These are phyloP conservation scores for Lolium rigidum DNA, from an alignment of 176 grass and related monocot species.

Conservation along the genomic window DNA sequence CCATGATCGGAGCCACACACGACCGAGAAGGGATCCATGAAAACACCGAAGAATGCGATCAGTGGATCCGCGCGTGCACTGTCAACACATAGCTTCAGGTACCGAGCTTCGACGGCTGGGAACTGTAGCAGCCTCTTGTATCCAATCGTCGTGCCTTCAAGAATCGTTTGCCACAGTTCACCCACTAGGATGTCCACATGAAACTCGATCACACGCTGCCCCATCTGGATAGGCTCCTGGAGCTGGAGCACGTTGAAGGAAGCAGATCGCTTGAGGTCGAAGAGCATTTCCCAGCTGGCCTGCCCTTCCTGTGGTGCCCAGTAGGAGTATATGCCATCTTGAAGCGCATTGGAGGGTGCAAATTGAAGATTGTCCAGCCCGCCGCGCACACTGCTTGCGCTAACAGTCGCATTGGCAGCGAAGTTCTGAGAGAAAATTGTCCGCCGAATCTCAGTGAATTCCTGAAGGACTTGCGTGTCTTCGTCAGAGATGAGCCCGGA, in stretches of 20 bases:
- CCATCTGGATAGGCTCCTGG: slow-evolving; percentile 96
- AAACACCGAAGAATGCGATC: slow-evolving; percentile 76
- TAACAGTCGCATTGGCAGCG: slow-evolving; percentile 63
- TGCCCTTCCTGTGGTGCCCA: slow-evolving; percentile 76
- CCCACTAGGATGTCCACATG: slow-evolving; percentile 61
- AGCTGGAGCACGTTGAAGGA: slow-evolving; percentile 84
- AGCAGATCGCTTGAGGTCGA: slow-evolving; percentile 53
- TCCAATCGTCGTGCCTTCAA: slow-evolving; percentile 73
- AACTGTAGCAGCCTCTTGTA: slow-evolving; percentile 87
- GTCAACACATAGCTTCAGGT: slow-evolving; percentile 62
- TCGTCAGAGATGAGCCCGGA: slow-evolving; percentile 77
- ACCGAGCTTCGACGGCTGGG: slow-evolving; percentile 44
- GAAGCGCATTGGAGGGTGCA: slow-evolving; percentile 66
- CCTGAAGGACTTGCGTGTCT: slow-evolving; percentile 72
- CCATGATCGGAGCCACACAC: slow-evolving; percentile 40
- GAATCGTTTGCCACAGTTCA: slow-evolving; percentile 62
- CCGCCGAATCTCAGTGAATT: slow-evolving; percentile 70
- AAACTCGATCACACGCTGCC: slow-evolving; percentile 82
- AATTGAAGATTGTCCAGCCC: slow-evolving; percentile 56
- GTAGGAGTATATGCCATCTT: slow-evolving; percentile 68
- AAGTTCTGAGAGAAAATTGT: slow-evolving; percentile 78
- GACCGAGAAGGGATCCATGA: slow-evolving; percentile 63
- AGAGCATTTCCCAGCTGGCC: slow-evolving; percentile 61
- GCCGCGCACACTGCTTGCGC: slow-evolving; percentile 74
- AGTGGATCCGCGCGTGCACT: slow-evolving; percentile 66